Percentiles rank a stretch among this genome's conserved stretches.
Evolutionary conservation across 441 rosid genomes (phyloP).

Genomic region (Corymbia calophylla): DNA sequence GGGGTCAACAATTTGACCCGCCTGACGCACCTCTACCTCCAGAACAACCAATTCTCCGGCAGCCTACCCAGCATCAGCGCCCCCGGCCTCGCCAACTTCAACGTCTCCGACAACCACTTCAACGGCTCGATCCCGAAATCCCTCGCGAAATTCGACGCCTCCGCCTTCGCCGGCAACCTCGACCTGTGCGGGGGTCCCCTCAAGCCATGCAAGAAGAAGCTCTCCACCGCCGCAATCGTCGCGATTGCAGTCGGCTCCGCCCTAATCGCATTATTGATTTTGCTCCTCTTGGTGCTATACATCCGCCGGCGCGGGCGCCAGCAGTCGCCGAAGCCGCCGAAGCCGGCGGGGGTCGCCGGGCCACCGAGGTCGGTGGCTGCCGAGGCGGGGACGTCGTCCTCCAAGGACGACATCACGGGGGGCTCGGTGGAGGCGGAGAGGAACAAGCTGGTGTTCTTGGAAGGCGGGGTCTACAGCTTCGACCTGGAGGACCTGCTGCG

Average conservation of each 20-base stretch:
- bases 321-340: constrained; percentile 21
- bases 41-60: constrained; percentile 62
- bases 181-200: constrained; percentile 84
- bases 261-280: constrained; percentile 21
- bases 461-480: constrained; percentile 76
- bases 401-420: constrained; percentile 78
- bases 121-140: constrained; percentile 75
- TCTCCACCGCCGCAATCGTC: constrained; percentile 62
- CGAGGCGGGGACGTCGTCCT: constrained; percentile 79
- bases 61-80: constrained; percentile 46
- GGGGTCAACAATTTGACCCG: constrained; percentile 55
- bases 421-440: constrained; percentile 69
- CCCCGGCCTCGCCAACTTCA: constrained; percentile 31
- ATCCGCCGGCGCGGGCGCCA: constrained; percentile 23
- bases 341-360: constrained; percentile 1
- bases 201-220: constrained; percentile 42
- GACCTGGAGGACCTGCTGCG: constrained; percentile 84
- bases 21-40: constrained; percentile 49
- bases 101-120: constrained; percentile 61
- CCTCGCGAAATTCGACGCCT: constrained; percentile 28
- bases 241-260: constrained; percentile 54
- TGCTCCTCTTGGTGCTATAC: constrained; percentile 48
- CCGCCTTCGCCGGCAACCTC: constrained; percentile 68
- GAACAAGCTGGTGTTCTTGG: constrained; percentile 79
- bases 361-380: constrained; percentile 17